Evolutionary conservation across 2,329 filamentous ascomycete species (phyloP).

Genomic region (Pyricularia pennisetigena): DNA sequence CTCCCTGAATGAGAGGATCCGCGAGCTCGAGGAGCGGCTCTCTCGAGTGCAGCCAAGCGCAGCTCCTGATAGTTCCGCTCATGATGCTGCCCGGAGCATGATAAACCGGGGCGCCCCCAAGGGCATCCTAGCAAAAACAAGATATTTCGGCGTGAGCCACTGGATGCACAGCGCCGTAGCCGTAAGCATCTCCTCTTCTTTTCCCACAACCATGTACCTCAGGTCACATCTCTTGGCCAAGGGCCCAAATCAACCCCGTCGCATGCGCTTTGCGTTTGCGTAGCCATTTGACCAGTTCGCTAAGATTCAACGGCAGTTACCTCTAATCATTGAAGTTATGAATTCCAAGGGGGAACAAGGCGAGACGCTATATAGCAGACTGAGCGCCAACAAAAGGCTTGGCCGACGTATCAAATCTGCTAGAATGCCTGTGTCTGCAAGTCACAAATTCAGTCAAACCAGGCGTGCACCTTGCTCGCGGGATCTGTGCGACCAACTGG

Average conservation of each 20-base stretch:
- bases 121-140: conserved; percentile 42
- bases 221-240: not conserved
- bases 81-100: conserved; percentile 5
- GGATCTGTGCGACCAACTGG: conserved; percentile 36
- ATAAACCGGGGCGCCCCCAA: conserved; percentile 19
- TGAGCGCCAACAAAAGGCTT: conserved; percentile 43
- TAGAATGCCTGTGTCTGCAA: conserved; percentile 16
- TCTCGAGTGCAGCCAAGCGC: conserved; percentile 17
- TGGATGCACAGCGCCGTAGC: conserved; percentile 36
- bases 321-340: conserved; percentile 26
- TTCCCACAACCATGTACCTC: too few relatives aligned
- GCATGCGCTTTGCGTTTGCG: not conserved
- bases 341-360: conserved; percentile 22
- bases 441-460: conserved; percentile 3
- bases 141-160: conserved; percentile 46
- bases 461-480: conserved; percentile 27
- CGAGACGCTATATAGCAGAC: conserved; percentile 17
- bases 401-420: conserved; percentile 40
- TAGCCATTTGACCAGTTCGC: not conserved
- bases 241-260: not conserved
- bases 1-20: not conserved
- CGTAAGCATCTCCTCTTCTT: not conserved
- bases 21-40: not conserved
- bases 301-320: conserved; percentile 27
- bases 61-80: conserved; percentile 7